phyloP scores from a whole-genome alignment of 148 eudicot species.

The Amaranthus palmeri region DNA sequence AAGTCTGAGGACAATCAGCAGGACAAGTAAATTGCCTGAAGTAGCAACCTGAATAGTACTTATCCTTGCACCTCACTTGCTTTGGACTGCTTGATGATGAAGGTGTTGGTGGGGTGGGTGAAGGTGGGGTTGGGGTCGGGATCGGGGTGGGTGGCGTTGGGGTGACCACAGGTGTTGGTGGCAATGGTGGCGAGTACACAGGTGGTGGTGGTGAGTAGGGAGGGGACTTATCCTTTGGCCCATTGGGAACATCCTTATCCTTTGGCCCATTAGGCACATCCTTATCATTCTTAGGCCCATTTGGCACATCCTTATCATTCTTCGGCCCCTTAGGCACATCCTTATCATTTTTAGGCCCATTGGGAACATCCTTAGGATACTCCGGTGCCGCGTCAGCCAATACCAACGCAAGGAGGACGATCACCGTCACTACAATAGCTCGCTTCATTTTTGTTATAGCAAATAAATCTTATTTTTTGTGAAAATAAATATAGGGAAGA shows the following conservation, averaged over 20 bases:
- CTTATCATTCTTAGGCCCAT: not conserved
- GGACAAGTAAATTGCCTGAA: constrained; percentile 35
- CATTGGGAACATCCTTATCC: not conserved
- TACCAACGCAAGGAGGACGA: constrained; percentile 8
- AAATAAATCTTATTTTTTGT: not conserved
- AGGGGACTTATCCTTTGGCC: not conserved
- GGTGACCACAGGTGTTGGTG: not conserved
- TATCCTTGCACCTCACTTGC: constrained; percentile 37
- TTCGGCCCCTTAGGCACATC: not conserved
- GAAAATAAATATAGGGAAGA: not conserved
- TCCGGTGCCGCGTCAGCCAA: not conserved
- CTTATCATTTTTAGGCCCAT: not conserved
- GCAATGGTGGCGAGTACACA: not conserved
- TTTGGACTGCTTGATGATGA: constrained; percentile 9
- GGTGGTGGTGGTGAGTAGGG: not conserved
- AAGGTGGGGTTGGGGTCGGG: not conserved
- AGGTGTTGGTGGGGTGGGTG: not conserved
- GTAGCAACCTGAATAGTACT: constrained; percentile 25
- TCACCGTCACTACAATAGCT: not conserved
- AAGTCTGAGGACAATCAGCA: constrained; percentile 24
- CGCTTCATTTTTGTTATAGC: not conserved
- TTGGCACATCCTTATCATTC: not conserved
- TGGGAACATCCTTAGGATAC: not conserved
- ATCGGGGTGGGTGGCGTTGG: not conserved
- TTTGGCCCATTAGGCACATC: not conserved